Percentiles rank a stretch among this genome's conserved stretches.
These are phyloP conservation scores for Blastomyces parvus DNA, from an alignment of 2,329 filamentous ascomycete species.

Conservation along the genomic window DNA sequence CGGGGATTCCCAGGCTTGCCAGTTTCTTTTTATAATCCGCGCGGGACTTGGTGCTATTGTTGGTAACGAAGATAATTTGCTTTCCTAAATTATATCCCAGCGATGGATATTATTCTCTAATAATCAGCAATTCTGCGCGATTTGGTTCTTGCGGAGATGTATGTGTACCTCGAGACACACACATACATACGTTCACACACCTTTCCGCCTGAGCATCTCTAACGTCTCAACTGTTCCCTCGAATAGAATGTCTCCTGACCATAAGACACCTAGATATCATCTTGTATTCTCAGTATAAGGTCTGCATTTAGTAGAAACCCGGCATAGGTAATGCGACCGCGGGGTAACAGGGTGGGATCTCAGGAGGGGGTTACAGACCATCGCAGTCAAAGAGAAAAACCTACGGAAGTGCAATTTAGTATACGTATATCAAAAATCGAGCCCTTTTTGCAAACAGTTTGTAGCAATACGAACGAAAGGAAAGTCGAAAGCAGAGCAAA, in stretches of 20 bases:
- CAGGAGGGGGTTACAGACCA: conserved; percentile 48
- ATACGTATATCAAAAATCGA: conserved; percentile 10
- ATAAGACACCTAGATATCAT: conserved; percentile 68
- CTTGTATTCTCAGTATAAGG: conserved; percentile 28
- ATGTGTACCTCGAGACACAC: background rate
- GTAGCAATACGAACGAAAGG: too few species aligned
- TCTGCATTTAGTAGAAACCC: background rate
- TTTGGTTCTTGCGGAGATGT: background rate
- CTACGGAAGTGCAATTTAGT: conserved; percentile 39
- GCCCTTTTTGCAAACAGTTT: background rate
- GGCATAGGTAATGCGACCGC: background rate
- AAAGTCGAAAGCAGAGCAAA: background rate
- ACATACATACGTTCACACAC: conserved; percentile 36
- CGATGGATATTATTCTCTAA: background rate
- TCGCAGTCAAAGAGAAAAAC: conserved; percentile 95
- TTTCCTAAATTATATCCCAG: conserved; percentile 53
- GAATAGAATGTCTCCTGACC: conserved; percentile 89
- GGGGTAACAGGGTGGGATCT: background rate
- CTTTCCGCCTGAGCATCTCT: conserved; percentile 69
- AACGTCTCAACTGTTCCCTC: conserved; percentile 77
- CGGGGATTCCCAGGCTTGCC: conserved; percentile 66
- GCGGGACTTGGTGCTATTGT: conserved; percentile 96
- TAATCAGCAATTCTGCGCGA: background rate
- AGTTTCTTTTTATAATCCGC: conserved; percentile 90
- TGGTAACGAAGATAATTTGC: conserved; percentile 89